Conservation (phyloP, 2,329 filamentous ascomycete species). For the Dryadomyces quercivorus region DNA sequence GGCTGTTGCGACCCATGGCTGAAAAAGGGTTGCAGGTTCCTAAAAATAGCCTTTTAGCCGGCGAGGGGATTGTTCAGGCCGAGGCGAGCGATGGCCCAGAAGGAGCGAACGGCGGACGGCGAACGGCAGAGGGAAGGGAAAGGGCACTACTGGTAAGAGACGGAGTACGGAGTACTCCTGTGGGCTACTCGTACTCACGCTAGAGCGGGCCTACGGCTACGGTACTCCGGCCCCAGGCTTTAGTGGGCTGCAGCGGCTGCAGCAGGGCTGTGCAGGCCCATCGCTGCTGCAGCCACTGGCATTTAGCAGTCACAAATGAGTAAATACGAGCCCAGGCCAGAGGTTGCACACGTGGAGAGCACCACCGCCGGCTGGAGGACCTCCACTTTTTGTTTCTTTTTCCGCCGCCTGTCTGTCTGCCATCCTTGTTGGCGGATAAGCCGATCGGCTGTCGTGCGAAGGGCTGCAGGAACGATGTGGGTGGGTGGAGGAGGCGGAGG, state of each 20-base stretch:
- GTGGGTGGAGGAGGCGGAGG: too few relatives aligned
- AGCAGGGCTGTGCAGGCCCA: neutral
- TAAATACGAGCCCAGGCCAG: neutral
- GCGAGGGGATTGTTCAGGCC: conserved; percentile 1
- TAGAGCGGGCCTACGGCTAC: too few relatives aligned
- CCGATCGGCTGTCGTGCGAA: too few relatives aligned
- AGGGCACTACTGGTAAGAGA: neutral
- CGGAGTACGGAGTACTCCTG: neutral
- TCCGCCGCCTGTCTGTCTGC: neutral
- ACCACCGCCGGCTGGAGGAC: neutral
- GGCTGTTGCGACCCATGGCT: neutral
- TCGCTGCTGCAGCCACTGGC: neutral
- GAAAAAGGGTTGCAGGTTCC: conserved; percentile 5
- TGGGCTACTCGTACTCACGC: neutral
- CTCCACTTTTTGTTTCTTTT: neutral
- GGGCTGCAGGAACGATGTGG: neutral
- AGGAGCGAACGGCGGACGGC: neutral
- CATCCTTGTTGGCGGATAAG: neutral
- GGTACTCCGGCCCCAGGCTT: too few relatives aligned
- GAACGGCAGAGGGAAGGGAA: neutral
- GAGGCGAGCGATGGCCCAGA: too few relatives aligned
- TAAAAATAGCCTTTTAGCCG: conserved; percentile 12
- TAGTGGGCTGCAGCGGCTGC: neutral
- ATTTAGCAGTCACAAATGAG: neutral
- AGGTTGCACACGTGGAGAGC: neutral